A percentile compares a stretch with the other conserved stretches of the same genome.
Evolutionary conservation across 768 basidiomycete species (phyloP).

Genomic region (Leccinellum luteum): DNA sequence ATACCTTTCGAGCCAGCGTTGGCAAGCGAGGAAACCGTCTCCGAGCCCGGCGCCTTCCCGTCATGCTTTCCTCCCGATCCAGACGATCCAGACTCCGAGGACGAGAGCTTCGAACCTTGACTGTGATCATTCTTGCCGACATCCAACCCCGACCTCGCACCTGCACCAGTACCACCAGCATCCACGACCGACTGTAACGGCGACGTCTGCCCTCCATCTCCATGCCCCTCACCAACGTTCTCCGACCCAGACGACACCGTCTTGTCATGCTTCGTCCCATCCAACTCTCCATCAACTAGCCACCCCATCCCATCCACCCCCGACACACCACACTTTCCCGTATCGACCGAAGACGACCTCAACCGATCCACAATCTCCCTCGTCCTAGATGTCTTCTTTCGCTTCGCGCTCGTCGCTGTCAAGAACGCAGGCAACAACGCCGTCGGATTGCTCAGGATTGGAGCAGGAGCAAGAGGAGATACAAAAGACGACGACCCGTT

Average conservation of each 20-base stretch:
- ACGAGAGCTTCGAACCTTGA: not conserved
- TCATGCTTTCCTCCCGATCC: not conserved
- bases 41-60: not conserved
- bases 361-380: slow-evolving; percentile 31
- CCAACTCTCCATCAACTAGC: slow-evolving; percentile 15
- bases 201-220: not conserved
- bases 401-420: slow-evolving; percentile 16
- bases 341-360: slow-evolving; percentile 25
- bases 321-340: slow-evolving; percentile 11
- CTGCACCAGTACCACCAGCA: not conserved
- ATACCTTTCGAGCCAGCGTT: not conserved
- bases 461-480: not conserved
- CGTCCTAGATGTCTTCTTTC: slow-evolving; percentile 27
- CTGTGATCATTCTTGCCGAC: not conserved
- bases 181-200: not conserved
- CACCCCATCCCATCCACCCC: slow-evolving; percentile 13
- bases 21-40: not conserved
- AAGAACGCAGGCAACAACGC: slow-evolving; percentile 26
- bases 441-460: slow-evolving; percentile 1
- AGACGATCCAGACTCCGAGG: not conserved
- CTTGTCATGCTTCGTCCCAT: not conserved
- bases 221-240: slow-evolving; percentile 1
- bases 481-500: not conserved
- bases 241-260: not conserved
- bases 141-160: slow-evolving; percentile 2